Conservation (phyloP, 2,329 filamentous ascomycete genomes). For the Fusarium xylarioides region DNA sequence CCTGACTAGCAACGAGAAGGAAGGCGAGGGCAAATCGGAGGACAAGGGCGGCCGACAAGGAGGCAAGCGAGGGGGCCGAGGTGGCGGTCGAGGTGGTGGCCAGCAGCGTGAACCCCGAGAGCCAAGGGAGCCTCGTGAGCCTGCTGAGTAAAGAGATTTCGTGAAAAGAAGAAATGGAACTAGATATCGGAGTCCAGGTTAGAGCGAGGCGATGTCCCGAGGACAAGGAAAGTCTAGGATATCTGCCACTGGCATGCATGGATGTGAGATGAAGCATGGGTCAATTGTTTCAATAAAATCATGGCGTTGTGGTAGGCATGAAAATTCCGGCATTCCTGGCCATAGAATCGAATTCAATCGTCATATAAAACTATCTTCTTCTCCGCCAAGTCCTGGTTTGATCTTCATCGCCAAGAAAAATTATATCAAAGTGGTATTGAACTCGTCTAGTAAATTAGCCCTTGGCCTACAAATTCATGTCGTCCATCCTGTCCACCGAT, state of each 20-base stretch:
- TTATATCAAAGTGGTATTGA: constrained; percentile 43
- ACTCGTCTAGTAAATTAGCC: constrained; percentile 44
- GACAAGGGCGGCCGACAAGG: constrained; percentile 58
- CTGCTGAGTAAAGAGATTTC: constrained; percentile 35
- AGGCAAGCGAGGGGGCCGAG: constrained; percentile 61
- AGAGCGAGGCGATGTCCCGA: constrained; percentile 35
- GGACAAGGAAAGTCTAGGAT: constrained; percentile 37
- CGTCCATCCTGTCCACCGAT: constrained; percentile 48
- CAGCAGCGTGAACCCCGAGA: constrained; percentile 59
- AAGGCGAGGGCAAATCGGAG: constrained; percentile 58
- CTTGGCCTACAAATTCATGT: constrained; percentile 45
- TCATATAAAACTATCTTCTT: constrained; percentile 40
- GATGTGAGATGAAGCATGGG: constrained; percentile 44
- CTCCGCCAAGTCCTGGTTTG: neutral
- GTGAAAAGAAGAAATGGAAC: constrained; percentile 26
- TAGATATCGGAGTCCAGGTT: constrained; percentile 33
- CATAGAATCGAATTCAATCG: constrained; percentile 49
- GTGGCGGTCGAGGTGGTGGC: constrained; percentile 61
- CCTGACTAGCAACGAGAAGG: constrained; percentile 62
- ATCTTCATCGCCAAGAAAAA: constrained; percentile 18
- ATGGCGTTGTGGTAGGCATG: constrained; percentile 52
- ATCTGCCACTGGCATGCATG: constrained; percentile 38
- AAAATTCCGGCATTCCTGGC: constrained; percentile 45
- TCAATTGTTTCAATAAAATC: constrained; percentile 49
- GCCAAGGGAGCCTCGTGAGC: constrained; percentile 58